A percentile compares a stretch with the other conserved stretches of the same genome.
Evolutionary conservation across 139 green algal species (phyloP).

Genomic region (Axilococcus clingmanii): DNA sequence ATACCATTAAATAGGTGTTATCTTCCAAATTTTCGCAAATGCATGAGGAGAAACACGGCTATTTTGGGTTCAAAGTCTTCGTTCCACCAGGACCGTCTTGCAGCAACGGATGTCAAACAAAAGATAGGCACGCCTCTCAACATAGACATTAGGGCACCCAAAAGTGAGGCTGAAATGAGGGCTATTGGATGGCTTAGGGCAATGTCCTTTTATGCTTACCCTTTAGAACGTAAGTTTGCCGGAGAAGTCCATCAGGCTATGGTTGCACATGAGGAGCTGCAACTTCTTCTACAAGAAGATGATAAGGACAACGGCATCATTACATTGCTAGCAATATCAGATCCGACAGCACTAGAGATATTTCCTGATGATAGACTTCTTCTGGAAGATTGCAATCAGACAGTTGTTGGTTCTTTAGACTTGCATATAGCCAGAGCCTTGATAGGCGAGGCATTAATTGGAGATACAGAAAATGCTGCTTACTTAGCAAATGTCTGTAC

Average conservation of each 20-base stretch:
- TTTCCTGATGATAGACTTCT: conserved; percentile 3
- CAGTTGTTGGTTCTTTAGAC: conserved; percentile 35
- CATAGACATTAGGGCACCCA: neutral
- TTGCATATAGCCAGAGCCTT: conserved; percentile 25
- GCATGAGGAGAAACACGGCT: neutral
- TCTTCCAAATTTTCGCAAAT: neutral
- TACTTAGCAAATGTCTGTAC: conserved; percentile 49
- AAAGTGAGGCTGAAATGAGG: conserved; percentile 29
- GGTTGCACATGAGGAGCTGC: conserved; percentile 33
- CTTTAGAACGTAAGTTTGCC: conserved; percentile 38
- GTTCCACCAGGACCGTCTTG: conserved; percentile 14
- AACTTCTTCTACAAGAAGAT: conserved; percentile 9
- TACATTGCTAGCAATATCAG: neutral
- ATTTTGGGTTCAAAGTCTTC: neutral
- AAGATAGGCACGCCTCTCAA: neutral
- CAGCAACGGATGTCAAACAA: neutral
- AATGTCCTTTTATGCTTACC: conserved; percentile 40
- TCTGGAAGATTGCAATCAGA: neutral
- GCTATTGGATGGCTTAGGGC: conserved; percentile 27
- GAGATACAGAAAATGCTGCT: conserved; percentile 18
- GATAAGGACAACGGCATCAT: neutral
- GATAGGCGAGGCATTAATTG: conserved; percentile 35
- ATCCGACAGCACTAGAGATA: neutral
- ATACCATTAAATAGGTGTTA: no score
- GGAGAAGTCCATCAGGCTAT: conserved; percentile 40